Base-by-base conservation (phyloP, 106 monocot genomes). In the Dendrobium huoshanense region DNA sequence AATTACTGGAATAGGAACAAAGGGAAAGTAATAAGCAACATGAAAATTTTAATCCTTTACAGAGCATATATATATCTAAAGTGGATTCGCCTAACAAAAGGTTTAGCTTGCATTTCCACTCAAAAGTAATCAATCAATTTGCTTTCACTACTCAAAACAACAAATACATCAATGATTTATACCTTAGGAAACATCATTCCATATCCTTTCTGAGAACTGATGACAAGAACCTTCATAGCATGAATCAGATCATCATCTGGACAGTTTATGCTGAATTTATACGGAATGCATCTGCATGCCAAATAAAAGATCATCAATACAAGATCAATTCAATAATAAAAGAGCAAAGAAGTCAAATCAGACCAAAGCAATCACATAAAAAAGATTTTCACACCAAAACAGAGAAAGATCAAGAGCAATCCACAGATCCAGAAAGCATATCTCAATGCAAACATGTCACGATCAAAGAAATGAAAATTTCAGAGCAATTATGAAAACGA, bases 101-200 rank as follows among this genome's bases (percentile, higher is more conserved):
- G 2, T 37, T 37, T 37, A 37, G 37, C 37, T 37, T 37, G 3
- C 37, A 37, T 37, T 37, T 45, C 45, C 45, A 45, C 45, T 8
- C 45, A 45, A 9, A 45, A 45, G 1, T 1, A 9, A 45, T 45
- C 45, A 45, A 4, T 45, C 45, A 45, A 45, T 45, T 45, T 45
- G 45, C 45, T 45, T 45, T 45, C 45, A 45, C 45, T 45, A 45
- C 45, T 6, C 9, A 45, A 45, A 45, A 7, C 6, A 45, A 37
- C 2, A 37, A 3, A 37, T 3, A 37, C 37, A 37, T 1, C 45
- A 45, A 45, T 45, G 9, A 45, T 45, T 45, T 45, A 31, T 90
- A 93, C 93, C 93, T 93, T 93, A 27, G 93, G 93, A 73, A 93
- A 93, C 82, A 93, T 75, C 79, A 93, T 78, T 72, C 78, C 83